Evolutionary conservation across 192 early-diverging fungal species (phyloP), one percentile per base, ranked within the genome.

Genomic region (Rhizophagus clarus): DNA sequence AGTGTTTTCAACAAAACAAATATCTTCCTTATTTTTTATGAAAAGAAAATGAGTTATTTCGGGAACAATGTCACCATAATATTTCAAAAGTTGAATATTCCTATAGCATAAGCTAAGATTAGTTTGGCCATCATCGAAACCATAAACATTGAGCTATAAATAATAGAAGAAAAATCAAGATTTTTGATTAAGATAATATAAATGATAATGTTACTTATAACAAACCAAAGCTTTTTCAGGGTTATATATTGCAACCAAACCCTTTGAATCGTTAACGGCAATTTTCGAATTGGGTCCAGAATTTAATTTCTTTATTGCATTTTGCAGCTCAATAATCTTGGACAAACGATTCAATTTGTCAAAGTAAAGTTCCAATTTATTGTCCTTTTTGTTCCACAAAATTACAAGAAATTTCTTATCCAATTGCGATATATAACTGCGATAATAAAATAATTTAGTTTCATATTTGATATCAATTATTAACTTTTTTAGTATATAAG

Each of bases 201-300:
- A 61, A 37, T n/a, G 34, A 37, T 37, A 37, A n/a, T n/a, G n/a
- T n/a, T n/a, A n/a, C n/a, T n/a, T n/a, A 32, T 6, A 26, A 66
- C 61, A 26, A 56, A 81, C 80, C 17, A 37, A 10, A 15, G 34
- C 72, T 24, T 51, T 81, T 45, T 75, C 73, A 32, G 42, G 26
- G 29, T 22, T 31, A 74, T 75, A 81, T 34, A 76, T 76, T 49
- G 73, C 80, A 10, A 81, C 60, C 4, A 81, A 67, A 8, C 72
- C 72, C 42, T 81, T 74, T 8, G 74, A n/a, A 37, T 81, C 80
- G 4, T 81, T 76, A 61, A 73, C 28, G 2, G 80, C 72, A 47
- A 76, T 64, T 34, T 76, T 56, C 29, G 61, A 75, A 22, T n/a
- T 28, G 22, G 14, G 4, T 5, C 74, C 60, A 8, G 74, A 9